phyloP scores from a whole-genome alignment of 2,329 filamentous ascomycete genomes.

The Coleophoma cylindrospora region DNA sequence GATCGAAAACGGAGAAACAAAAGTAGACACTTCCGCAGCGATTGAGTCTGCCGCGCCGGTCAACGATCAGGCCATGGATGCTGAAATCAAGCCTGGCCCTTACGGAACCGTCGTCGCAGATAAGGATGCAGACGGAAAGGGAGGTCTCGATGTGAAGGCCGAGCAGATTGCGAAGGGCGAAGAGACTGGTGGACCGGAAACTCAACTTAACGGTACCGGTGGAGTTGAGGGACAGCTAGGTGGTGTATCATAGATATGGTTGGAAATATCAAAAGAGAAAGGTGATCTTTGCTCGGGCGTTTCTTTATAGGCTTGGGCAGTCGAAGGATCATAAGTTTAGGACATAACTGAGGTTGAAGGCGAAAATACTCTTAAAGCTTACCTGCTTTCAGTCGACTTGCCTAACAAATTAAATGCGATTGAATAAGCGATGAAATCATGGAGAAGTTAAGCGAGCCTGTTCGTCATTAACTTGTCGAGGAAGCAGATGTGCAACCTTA shows the following conservation, averaged over 20 bases:
- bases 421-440: too few species aligned
- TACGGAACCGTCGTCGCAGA: constrained; percentile 15
- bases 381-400: too few species aligned
- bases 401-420: too few species aligned
- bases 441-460: too few species aligned
- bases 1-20: constrained; percentile 15
- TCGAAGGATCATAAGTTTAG: too few species aligned
- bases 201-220: constrained; percentile 10
- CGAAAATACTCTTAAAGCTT: too few species aligned
- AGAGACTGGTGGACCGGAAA: constrained; percentile 11
- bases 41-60: constrained; percentile 16
- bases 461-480: too few species aligned
- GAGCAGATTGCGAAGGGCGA: constrained; percentile 18
- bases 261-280: too few species aligned
- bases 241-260: constrained; percentile 7
- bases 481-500: too few species aligned
- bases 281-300: too few species aligned
- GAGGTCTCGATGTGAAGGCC: constrained; percentile 15
- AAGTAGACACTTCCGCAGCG: constrained; percentile 13
- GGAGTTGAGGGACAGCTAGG: constrained; percentile 14
- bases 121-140: constrained; percentile 3
- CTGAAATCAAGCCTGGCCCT: constrained; percentile 17
- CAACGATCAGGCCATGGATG: constrained; percentile 5
- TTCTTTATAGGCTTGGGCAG: too few species aligned
- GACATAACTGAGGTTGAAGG: too few species aligned